A percentile compares a stretch with the other conserved stretches of the same genome.
Conservation (phyloP, 495 filamentous ascomycete genomes). For the Collariella sp. region DNA sequence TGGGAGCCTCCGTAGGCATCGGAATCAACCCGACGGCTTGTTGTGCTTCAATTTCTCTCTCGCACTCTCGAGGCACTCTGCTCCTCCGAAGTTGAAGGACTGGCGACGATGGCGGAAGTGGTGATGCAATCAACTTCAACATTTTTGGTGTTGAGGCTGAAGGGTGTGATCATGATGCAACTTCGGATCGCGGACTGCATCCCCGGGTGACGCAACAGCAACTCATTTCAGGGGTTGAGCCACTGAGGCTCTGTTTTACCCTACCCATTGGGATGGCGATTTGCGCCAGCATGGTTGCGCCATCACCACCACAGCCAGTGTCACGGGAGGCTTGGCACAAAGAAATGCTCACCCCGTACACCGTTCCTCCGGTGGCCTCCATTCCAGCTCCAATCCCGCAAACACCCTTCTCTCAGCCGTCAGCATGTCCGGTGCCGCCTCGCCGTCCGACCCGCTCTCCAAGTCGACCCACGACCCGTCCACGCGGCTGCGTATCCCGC, state of each 20-base stretch:
- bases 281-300: not conserved
- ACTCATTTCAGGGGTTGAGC: not conserved
- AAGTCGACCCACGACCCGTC: slow-evolving; percentile 60
- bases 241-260: not conserved
- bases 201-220: not conserved
- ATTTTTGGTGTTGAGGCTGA: not conserved
- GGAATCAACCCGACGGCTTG: not conserved
- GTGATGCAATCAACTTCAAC: not conserved
- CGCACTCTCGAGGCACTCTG: not conserved
- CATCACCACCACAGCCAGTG: not conserved
- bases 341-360: slow-evolving; percentile 52
- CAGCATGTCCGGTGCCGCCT: slow-evolving; percentile 45
- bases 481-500: slow-evolving; percentile 61
- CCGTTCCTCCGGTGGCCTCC: slow-evolving; percentile 61
- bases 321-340: not conserved
- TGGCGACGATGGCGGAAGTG: not conserved
- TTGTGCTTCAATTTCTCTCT: not conserved
- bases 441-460: slow-evolving; percentile 36
- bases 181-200: not conserved
- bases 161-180: not conserved
- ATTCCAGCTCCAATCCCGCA: slow-evolving; percentile 66
- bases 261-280: not conserved
- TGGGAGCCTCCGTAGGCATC: not conserved
- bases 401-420: slow-evolving; percentile 77
- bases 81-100: not conserved